These are phyloP conservation scores for Bathelium albidoporum DNA, from an alignment of 495 filamentous ascomycete genomes.

Conservation along the genomic window DNA sequence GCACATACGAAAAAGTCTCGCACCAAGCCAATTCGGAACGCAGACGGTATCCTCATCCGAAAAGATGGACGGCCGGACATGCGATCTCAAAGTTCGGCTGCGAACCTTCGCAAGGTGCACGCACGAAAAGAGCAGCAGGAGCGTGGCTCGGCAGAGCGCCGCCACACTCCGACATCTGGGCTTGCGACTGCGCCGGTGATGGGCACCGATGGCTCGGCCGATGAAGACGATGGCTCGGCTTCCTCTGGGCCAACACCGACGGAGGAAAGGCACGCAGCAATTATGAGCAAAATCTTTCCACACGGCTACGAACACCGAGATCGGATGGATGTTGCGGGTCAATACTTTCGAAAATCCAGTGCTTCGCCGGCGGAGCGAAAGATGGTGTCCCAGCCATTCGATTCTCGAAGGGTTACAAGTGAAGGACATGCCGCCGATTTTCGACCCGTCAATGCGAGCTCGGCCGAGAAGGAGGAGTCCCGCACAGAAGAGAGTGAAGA, in stretches of 20 bases:
- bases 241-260: conserved; percentile 3
- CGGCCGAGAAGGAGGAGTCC: not conserved
- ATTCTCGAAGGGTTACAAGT: not conserved
- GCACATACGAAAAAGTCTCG: conserved; percentile 31
- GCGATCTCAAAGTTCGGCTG: conserved; percentile 30
- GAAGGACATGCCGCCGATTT: not conserved
- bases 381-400: not conserved
- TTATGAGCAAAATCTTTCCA: conserved; percentile 19
- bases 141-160: conserved; percentile 1
- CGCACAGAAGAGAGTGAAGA: not conserved
- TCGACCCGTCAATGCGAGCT: conserved; percentile 1
- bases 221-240: conserved; percentile 3
- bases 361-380: not conserved
- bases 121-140: conserved; percentile 28
- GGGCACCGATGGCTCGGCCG: conserved; percentile 1
- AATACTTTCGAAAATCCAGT: not conserved
- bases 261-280: conserved; percentile 12
- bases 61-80: conserved; percentile 36
- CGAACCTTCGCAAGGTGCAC: conserved; percentile 35
- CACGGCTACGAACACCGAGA: conserved; percentile 4
- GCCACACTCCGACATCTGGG: conserved; percentile 6
- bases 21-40: conserved; percentile 32
- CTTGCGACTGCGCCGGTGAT: conserved; percentile 8
- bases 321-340: not conserved
- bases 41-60: conserved; percentile 34